phyloP scores from a whole-genome alignment of 2,329 filamentous ascomycete species.

The Aureobasidium pullulans region DNA sequence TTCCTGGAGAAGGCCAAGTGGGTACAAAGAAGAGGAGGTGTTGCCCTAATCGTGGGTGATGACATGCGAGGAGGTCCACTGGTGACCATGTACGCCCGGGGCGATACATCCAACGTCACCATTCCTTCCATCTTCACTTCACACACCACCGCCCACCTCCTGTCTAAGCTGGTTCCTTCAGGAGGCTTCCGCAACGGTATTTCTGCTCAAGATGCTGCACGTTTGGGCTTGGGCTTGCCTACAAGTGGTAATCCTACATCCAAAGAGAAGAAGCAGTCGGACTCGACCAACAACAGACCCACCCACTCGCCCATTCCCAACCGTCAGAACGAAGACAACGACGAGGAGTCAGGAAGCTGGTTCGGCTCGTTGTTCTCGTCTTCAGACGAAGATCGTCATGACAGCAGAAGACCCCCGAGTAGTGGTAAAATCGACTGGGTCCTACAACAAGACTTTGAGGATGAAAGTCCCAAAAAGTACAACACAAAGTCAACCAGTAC shows the following conservation, averaged over 20 bases:
- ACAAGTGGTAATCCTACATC: conserved; percentile 6
- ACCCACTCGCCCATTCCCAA: not conserved
- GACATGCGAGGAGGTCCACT: conserved; percentile 81
- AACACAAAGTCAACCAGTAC: conserved; percentile 13
- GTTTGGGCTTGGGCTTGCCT: conserved; percentile 37
- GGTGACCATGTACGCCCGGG: conserved; percentile 97
- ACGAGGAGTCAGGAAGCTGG: conserved; percentile 28
- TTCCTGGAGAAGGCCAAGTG: conserved; percentile 97
- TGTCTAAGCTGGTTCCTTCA: conserved; percentile 77
- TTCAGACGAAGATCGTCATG: conserved; percentile 14
- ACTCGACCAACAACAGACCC: conserved; percentile 11
- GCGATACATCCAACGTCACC: conserved; percentile 88
- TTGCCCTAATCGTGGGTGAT: conserved; percentile 89
- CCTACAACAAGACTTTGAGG: conserved; percentile 57
- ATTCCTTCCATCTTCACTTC: conserved; percentile 95
- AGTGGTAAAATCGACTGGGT: conserved; percentile 72
- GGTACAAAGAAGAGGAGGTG: conserved; percentile 83
- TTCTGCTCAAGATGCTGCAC: conserved; percentile 51
- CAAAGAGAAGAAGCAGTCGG: conserved; percentile 21
- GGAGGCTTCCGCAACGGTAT: conserved; percentile 56
- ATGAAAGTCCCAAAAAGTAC: conserved; percentile 28
- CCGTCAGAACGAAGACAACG: conserved; percentile 6
- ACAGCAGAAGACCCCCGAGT: conserved; percentile 59
- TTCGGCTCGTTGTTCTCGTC: conserved; percentile 36
- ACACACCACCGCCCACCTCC: conserved; percentile 83